Evolutionary conservation across 768 basidiomycete species (phyloP).

Genomic region (Suillus paluster): DNA sequence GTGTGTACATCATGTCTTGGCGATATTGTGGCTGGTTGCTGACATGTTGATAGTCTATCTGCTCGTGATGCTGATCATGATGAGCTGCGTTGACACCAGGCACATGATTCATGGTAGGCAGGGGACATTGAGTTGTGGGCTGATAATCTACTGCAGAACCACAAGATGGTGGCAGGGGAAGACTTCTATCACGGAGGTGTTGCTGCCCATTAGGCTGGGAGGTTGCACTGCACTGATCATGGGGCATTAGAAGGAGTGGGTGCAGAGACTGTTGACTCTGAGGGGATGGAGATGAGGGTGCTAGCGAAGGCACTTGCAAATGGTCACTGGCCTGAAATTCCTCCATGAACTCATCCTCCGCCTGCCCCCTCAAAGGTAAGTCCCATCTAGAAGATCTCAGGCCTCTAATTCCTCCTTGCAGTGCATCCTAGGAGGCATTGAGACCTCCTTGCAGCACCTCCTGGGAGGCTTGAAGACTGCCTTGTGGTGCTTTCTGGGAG

Average conservation of each 20-base stretch:
- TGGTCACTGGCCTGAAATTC: not conserved
- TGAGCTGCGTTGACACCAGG: not conserved
- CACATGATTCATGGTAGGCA: not conserved
- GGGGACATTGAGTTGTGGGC: not conserved
- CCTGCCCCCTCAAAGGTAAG: not conserved
- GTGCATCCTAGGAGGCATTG: not conserved
- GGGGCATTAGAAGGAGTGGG: not conserved
- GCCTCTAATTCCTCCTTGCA: not conserved
- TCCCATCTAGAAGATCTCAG: not conserved
- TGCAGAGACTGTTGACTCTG: not conserved
- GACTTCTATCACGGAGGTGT: not conserved
- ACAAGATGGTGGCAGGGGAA: not conserved
- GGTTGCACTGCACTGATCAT: not conserved
- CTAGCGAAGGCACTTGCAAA: not conserved
- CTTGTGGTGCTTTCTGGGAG: not conserved
- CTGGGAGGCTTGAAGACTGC: not conserved
- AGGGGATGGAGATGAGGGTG: slow-evolving; percentile 1
- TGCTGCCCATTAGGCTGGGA: slow-evolving; percentile 1
- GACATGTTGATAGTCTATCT: too few relatives aligned
- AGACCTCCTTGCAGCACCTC: not conserved
- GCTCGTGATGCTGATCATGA: too few relatives aligned
- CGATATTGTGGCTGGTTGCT: too few relatives aligned
- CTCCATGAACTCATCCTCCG: not conserved
- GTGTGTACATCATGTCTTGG: too few relatives aligned
- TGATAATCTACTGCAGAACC: not conserved